These are phyloP conservation scores for Sporothrix protearum DNA, from an alignment of 2,329 filamentous ascomycete species.

Conservation along the genomic window DNA sequence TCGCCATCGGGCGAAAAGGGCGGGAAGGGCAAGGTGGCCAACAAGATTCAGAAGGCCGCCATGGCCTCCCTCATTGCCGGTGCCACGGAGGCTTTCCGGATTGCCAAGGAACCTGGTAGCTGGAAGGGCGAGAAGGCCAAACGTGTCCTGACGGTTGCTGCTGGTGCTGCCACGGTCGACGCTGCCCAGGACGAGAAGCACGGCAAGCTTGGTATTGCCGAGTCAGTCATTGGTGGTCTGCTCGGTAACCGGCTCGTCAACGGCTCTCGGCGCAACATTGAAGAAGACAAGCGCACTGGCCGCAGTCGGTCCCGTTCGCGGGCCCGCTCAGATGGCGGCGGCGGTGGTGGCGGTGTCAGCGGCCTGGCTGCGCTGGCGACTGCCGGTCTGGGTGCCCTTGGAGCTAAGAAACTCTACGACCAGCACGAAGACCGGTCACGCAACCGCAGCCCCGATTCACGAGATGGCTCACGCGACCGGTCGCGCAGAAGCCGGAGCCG, in stretches of 20 bases:
- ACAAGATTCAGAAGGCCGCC: slow-evolving; percentile 77
- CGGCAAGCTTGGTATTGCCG: slow-evolving; percentile 77
- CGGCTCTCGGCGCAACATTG: slow-evolving; percentile 66
- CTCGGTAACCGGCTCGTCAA: slow-evolving; percentile 83
- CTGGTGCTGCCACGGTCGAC: slow-evolving; percentile 82
- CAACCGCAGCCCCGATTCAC: slow-evolving; percentile 49
- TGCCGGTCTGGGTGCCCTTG: slow-evolving; percentile 58
- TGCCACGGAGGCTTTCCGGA: slow-evolving; percentile 86
- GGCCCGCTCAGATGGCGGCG: slow-evolving; percentile 42
- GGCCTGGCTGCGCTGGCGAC: slow-evolving; percentile 62
- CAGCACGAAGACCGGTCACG: slow-evolving; percentile 51
- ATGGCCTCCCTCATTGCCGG: slow-evolving; percentile 88
- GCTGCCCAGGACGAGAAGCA: slow-evolving; percentile 68
- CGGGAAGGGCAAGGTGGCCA: slow-evolving; percentile 45
- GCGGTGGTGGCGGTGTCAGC: slow-evolving; percentile 43
- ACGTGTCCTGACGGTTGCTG: slow-evolving; percentile 82
- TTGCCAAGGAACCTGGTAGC: slow-evolving; percentile 80
- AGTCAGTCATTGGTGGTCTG: slow-evolving; percentile 84
- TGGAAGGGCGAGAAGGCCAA: slow-evolving; percentile 92
- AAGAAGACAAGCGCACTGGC: slow-evolving; percentile 55
- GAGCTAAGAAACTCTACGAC: slow-evolving; percentile 57
- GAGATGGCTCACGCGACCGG: slow-evolving; percentile 45
- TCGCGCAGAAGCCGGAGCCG: slow-evolving; percentile 56
- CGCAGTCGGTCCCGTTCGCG: slow-evolving; percentile 68
- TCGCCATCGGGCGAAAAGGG: slow-evolving; percentile 46